Base-by-base conservation (phyloP, 2,329 filamentous ascomycete species). In the Eutypa lata region DNA sequence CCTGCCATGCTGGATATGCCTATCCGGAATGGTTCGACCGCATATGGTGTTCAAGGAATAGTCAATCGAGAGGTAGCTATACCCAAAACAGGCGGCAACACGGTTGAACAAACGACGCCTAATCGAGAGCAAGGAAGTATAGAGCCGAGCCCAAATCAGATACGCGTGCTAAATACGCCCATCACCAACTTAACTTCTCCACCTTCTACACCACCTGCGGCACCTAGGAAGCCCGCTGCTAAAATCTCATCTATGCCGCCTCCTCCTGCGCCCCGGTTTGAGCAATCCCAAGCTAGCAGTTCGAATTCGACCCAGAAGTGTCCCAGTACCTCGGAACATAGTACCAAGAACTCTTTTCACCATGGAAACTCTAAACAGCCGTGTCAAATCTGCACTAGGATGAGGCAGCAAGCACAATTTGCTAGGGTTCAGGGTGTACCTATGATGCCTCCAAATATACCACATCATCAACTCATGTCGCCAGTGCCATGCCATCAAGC, bases 361-460 rank as follows among this genome's bases (percentile, higher is more conserved):
- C 31, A 53, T 38, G 50, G 53, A 22, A 24, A 53, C 7, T 48
- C 59, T n/a, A 68, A 66, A 43, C 61, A 61, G 11, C 61, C 63
- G 21, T 71, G 68, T 38, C 60, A 64, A 18, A 49, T 64, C 4
- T 71, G 68, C 44, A 51, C 58, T 6, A 63, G 60, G 38, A 52
- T 68, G 48, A 64, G 63, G 47, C 66, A 68, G 28, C 67, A 65
- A 33, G 61, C 59, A 35, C 57, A 62, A 44, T 24, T 65, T 46
- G 55, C 62, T 21, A 62, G 63, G 51, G 33, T 57, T 26, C 66
- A 63, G 43, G 63, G 60, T 11, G 28, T 64, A 24, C 60, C 65
- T n/a, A 53, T 63, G 44, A 52, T 65, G 37, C 60, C 63, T 40
- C 52, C 56, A 37, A 49, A 50, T 45, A 47, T 63, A 28, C 54